Percentiles rank a stretch among this genome's conserved stretches.
Evolutionary conservation across 805 yeast species (phyloP).

Genomic region (Ogataea methylovora): DNA sequence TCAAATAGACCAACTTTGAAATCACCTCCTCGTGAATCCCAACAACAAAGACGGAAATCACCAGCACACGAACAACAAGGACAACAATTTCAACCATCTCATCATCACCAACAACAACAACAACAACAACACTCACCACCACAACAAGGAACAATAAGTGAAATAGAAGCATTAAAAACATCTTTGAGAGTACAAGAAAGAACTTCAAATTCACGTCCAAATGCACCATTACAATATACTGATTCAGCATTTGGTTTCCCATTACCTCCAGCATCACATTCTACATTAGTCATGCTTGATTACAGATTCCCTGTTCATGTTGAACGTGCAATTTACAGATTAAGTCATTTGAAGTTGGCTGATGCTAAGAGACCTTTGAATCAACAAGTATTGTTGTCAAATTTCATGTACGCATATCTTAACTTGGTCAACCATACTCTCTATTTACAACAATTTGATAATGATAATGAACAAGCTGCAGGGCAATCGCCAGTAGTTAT

Average conservation of each 20-base stretch:
- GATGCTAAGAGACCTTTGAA: slow-evolving; percentile 86
- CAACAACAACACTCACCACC: slow-evolving; percentile 1
- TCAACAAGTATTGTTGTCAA: slow-evolving; percentile 88
- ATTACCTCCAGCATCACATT: slow-evolving; percentile 68
- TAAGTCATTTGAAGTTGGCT: slow-evolving; percentile 88
- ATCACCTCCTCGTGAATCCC: background rate
- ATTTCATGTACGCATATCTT: slow-evolving; percentile 96
- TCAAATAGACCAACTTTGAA: no score
- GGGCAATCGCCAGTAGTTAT: no score
- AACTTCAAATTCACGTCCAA: slow-evolving; percentile 32
- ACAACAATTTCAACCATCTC: background rate
- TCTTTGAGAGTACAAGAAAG: slow-evolving; percentile 22
- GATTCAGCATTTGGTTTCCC: slow-evolving; percentile 89
- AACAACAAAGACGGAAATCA: background rate
- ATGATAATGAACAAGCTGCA: background rate
- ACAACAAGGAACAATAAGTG: slow-evolving; percentile 3
- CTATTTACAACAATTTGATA: slow-evolving; percentile 50
- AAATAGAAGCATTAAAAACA: slow-evolving; percentile 15
- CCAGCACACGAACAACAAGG: background rate
- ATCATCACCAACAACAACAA: slow-evolving; percentile 1
- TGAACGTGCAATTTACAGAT: slow-evolving; percentile 89
- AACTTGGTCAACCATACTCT: slow-evolving; percentile 89
- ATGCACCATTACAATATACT: slow-evolving; percentile 51
- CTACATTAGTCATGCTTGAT: slow-evolving; percentile 75
- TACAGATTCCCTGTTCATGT: slow-evolving; percentile 90